phyloP scores from a whole-genome alignment of 768 basidiomycete genomes.

The Suillus spraguei region DNA sequence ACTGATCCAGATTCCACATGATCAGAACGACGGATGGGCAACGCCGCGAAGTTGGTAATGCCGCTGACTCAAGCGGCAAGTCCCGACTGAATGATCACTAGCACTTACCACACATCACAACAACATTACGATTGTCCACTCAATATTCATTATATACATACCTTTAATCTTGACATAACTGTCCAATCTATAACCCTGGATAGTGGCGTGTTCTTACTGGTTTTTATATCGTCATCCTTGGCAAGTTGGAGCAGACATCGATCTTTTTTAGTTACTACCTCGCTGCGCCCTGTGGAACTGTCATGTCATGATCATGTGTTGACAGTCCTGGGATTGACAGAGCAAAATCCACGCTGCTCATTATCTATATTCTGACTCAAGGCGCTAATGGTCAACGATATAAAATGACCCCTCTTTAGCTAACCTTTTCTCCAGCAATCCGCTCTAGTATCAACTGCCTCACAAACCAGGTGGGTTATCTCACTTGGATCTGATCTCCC shows the following conservation, averaged over 20 bases:
- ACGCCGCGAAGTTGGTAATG: no score
- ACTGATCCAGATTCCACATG: no score
- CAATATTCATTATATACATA: no score
- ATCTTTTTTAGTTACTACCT: not conserved
- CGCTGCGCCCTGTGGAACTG: not conserved
- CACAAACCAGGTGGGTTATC: not conserved
- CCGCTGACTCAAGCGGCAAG: no score
- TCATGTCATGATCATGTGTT: not conserved
- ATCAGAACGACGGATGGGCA: no score
- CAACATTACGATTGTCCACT: no score
- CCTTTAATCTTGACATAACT: no score
- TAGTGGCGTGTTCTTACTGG: not conserved
- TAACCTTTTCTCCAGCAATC: not conserved
- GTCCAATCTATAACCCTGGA: not conserved
- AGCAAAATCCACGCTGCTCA: not conserved
- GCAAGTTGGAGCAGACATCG: not conserved
- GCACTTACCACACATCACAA: no score
- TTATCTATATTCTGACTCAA: not conserved
- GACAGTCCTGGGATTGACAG: not conserved
- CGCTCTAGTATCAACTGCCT: not conserved
- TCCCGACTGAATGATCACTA: no score
- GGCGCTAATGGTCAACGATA: not conserved
- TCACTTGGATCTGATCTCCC: not conserved
- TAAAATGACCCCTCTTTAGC: slow-evolving; percentile 2
- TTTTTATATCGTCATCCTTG: not conserved